Conservation (phyloP, 495 filamentous ascomycete species). For the Penicillium canariense region DNA sequence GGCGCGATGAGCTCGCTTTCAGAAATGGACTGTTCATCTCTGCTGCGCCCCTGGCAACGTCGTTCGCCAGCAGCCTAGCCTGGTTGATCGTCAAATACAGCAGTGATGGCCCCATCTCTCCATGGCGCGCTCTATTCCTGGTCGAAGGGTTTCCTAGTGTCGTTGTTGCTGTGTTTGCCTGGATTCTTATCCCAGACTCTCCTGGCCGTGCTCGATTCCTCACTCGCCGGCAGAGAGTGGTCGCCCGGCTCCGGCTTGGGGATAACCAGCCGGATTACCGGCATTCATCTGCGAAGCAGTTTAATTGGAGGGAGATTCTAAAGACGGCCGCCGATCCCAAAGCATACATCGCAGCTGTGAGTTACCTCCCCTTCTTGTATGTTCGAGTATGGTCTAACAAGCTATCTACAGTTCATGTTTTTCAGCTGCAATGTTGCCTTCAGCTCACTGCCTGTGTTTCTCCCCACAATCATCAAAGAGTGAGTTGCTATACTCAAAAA, state of each 20-base stretch:
- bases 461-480: constrained; percentile 58
- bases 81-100: constrained; percentile 55
- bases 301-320: constrained; percentile 53
- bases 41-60: constrained; percentile 60
- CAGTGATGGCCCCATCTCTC: constrained; percentile 49
- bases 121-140: constrained; percentile 60
- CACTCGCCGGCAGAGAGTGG: constrained; percentile 39
- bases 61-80: constrained; percentile 66
- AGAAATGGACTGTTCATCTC: constrained; percentile 61
- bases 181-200: constrained; percentile 51
- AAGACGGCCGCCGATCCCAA: constrained; percentile 59
- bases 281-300: constrained; percentile 17
- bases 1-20: constrained; percentile 58
- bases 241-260: constrained; percentile 51
- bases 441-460: constrained; percentile 57
- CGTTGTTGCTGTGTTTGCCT: constrained; percentile 54
- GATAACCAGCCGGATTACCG: constrained; percentile 28
- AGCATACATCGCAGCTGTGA: constrained; percentile 64
- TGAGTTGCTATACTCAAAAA: constrained; percentile 23
- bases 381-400: not conserved
- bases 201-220: constrained; percentile 53
- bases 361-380: constrained; percentile 8
- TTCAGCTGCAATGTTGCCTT: constrained; percentile 60
- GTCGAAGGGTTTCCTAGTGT: constrained; percentile 63
- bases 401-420: constrained; percentile 47